phyloP scores from a whole-genome alignment of 2,329 filamentous ascomycete species.

The Neospermospora avenae region DNA sequence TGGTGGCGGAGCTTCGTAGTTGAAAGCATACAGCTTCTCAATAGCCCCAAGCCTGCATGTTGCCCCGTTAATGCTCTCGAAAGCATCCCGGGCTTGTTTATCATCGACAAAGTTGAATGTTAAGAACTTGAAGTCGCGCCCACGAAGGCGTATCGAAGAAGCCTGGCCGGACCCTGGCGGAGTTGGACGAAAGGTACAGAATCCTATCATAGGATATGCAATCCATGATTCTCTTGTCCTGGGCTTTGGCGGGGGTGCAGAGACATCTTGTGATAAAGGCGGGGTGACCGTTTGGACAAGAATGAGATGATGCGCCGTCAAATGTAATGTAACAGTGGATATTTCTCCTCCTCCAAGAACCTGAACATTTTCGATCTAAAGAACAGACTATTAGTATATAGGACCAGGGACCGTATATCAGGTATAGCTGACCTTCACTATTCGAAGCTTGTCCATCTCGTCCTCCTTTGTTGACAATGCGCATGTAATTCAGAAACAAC shows the following conservation, averaged over 20 bases:
- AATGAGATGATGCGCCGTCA: slow-evolving; percentile 60
- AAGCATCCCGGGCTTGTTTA: slow-evolving; percentile 74
- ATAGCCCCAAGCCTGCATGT: slow-evolving; percentile 80
- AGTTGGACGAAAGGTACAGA: slow-evolving; percentile 74
- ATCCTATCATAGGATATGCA: slow-evolving; percentile 85
- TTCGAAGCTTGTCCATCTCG: slow-evolving; percentile 42
- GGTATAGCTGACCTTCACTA: slow-evolving; percentile 40
- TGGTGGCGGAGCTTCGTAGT: slow-evolving; percentile 69
- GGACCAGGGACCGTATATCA: background rate
- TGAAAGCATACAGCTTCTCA: slow-evolving; percentile 89
- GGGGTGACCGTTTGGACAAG: slow-evolving; percentile 35
- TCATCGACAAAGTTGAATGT: slow-evolving; percentile 83
- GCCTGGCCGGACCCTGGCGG: slow-evolving; percentile 65
- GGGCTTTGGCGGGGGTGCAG: slow-evolving; percentile 38
- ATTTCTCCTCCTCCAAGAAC: slow-evolving; percentile 56
- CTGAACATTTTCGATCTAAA: slow-evolving; percentile 58
- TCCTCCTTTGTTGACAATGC: slow-evolving; percentile 19
- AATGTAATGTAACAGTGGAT: slow-evolving; percentile 54
- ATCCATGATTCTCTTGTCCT: slow-evolving; percentile 79
- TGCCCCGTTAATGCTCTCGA: slow-evolving; percentile 76
- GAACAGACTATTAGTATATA: slow-evolving; percentile 14
- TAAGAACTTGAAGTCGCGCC: slow-evolving; percentile 91
- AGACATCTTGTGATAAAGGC: slow-evolving; percentile 14
- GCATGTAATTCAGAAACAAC: slow-evolving; percentile 16
- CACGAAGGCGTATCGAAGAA: slow-evolving; percentile 81